These are phyloP conservation scores for Polytrichum commune DNA, from an alignment of 225 moss, liverwort and hornwort genomes.

Conservation along the genomic window DNA sequence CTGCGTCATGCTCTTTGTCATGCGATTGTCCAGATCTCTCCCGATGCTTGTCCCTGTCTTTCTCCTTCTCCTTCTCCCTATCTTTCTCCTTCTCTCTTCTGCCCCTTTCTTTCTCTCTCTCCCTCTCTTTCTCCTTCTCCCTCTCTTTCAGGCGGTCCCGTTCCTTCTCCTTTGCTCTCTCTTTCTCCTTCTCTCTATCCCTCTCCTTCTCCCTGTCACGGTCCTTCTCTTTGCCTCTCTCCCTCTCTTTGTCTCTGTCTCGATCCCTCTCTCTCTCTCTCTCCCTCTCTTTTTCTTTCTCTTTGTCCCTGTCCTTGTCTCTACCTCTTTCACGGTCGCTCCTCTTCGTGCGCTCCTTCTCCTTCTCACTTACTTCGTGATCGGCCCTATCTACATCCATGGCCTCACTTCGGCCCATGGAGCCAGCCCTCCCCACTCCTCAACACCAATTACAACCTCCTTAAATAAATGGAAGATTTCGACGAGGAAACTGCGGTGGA, in stretches of 20 bases:
- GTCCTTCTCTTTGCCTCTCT: conserved; percentile 28
- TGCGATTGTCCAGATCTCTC: conserved; percentile 40
- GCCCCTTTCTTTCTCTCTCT: conserved; percentile 42
- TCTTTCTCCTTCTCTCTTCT: conserved; percentile 33
- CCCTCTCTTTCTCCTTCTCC: conserved; percentile 29
- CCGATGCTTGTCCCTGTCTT: conserved; percentile 43
- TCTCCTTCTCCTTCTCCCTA: conserved; percentile 35
- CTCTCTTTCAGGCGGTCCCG: conserved; percentile 15
- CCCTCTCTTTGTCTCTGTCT: conserved; percentile 19
- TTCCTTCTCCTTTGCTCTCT: conserved; percentile 14
- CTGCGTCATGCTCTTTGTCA: conserved; percentile 46
- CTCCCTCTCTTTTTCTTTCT: conserved; percentile 26
- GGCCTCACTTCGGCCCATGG: conserved; percentile 51
- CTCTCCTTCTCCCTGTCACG: conserved; percentile 26
- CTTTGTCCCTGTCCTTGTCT: conserved; percentile 36
- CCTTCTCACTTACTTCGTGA: conserved; percentile 47
- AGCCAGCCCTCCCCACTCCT: not conserved
- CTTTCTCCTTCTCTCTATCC: conserved; percentile 17
- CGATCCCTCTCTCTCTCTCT: conserved; percentile 25
- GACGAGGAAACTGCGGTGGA: no score
- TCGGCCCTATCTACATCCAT: conserved; percentile 45
- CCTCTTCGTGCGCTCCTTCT: conserved; percentile 36
- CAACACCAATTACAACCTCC: not conserved
- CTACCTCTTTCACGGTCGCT: conserved; percentile 38
- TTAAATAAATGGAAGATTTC: not conserved